Conservation (phyloP, 768 basidiomycete genomes). For the Leucocoprinus sp. region DNA sequence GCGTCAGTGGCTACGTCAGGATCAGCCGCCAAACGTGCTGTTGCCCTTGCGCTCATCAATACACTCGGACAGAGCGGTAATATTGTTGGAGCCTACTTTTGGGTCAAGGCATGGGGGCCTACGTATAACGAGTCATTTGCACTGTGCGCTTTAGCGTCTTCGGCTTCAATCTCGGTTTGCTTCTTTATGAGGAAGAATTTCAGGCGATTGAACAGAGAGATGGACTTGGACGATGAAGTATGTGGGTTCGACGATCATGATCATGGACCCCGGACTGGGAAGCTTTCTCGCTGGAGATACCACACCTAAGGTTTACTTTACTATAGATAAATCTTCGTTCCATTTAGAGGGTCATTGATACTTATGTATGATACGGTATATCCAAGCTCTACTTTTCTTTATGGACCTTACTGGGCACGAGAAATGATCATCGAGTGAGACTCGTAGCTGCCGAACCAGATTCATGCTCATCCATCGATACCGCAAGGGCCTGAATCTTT, state of each 20-base stretch:
- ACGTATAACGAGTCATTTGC: slow-evolving; percentile 33
- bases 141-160: slow-evolving; percentile 57
- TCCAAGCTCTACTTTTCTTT: too few species aligned
- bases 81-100: slow-evolving; percentile 65
- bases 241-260: slow-evolving; percentile 16
- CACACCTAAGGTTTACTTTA: too few species aligned
- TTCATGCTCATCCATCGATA: too few species aligned
- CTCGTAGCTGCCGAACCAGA: too few species aligned
- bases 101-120: slow-evolving; percentile 64
- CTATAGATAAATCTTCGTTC: too few species aligned
- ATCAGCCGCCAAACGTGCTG: slow-evolving; percentile 78
- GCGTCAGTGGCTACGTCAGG: slow-evolving; percentile 38
- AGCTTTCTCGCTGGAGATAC: background rate
- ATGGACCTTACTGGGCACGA: too few species aligned
- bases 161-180: slow-evolving; percentile 40
- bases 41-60: slow-evolving; percentile 76
- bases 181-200: slow-evolving; percentile 39
- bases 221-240: slow-evolving; percentile 30
- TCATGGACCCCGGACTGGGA: background rate
- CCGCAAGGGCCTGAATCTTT: too few species aligned
- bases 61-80: slow-evolving; percentile 78
- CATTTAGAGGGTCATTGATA: too few species aligned
- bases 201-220: slow-evolving; percentile 28
- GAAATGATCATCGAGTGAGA: too few species aligned
- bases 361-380: too few species aligned